These are phyloP conservation scores for Brachypodium distachyon DNA, from an alignment of 202 grass and related monocot genomes.

Conservation along the genomic window DNA sequence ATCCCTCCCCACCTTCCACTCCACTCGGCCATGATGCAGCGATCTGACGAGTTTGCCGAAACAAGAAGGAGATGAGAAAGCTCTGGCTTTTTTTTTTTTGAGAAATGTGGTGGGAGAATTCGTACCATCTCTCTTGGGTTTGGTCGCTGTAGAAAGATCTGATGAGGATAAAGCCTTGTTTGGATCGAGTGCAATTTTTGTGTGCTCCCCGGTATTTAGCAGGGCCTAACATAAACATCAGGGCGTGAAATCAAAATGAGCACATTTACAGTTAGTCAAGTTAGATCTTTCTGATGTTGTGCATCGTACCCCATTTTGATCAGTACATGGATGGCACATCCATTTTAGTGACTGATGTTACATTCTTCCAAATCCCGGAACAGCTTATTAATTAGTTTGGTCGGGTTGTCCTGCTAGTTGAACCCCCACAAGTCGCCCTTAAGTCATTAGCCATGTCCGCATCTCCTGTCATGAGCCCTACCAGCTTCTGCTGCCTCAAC, in stretches of 20 bases:
- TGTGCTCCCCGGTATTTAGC: too few species aligned
- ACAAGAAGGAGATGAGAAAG: background rate
- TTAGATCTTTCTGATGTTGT: background rate
- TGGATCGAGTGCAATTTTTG: too few species aligned
- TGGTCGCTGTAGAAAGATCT: background rate
- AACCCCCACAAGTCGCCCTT: background rate
- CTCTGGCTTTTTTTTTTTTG: background rate
- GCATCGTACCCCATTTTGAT: background rate
- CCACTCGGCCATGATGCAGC: background rate
- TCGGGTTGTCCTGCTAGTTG: background rate
- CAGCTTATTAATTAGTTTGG: background rate
- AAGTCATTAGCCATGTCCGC: background rate
- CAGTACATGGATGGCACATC: background rate
- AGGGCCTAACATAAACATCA: background rate
- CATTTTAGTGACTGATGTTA: background rate
- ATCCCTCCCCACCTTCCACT: background rate
- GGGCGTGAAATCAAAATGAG: background rate
- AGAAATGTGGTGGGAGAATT: too few species aligned
- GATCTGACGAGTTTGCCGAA: background rate
- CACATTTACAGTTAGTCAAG: background rate
- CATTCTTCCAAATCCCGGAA: background rate
- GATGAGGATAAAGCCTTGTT: background rate
- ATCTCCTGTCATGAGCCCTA: background rate
- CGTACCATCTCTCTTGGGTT: too few species aligned
- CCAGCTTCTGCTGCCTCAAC: background rate